Percentiles rank a stretch among this genome's conserved stretches.
phyloP scores from a whole-genome alignment of 2,329 filamentous ascomycete species.

The Amylocarpus encephaloides region DNA sequence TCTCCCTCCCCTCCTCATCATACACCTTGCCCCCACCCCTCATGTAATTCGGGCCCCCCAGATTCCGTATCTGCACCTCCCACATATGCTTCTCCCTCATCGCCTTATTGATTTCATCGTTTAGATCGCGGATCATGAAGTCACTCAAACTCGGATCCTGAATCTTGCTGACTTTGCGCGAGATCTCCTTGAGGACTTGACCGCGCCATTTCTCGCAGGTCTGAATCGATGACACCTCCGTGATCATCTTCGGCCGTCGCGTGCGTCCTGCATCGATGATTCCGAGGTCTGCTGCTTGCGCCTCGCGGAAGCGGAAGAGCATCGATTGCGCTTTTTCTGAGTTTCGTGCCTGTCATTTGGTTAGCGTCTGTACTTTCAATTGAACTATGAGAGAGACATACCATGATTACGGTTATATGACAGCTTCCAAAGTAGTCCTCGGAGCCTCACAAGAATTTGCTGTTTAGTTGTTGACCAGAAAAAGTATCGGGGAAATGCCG shows the following conservation, averaged over 20 bases:
- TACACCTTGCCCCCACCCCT: constrained; percentile 44
- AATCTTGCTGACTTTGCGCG: constrained; percentile 92
- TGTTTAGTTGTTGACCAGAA: not conserved
- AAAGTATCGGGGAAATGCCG: not conserved
- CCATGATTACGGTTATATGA: constrained; percentile 24
- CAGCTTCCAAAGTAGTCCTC: not conserved
- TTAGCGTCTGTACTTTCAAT: constrained; percentile 9
- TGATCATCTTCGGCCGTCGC: constrained; percentile 86
- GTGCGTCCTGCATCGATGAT: constrained; percentile 91
- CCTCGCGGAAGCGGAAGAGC: constrained; percentile 98
- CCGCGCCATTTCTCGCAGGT: constrained; percentile 96
- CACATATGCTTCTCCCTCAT: constrained; percentile 99
- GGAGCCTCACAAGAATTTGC: not conserved
- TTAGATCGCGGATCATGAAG: constrained; percentile 95
- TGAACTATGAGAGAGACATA: constrained; percentile 7
- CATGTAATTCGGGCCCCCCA: constrained; percentile 90
- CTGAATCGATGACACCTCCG: constrained; percentile 75
- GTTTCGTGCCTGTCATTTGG: constrained; percentile 68
- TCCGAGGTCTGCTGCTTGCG: constrained; percentile 90
- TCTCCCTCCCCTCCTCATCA: constrained; percentile 49
- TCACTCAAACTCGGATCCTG: constrained; percentile 88
- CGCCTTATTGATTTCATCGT: constrained; percentile 98
- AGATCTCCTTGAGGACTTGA: constrained; percentile 94
- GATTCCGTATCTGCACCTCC: constrained; percentile 91
- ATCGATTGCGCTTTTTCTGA: constrained; percentile 99